Conservation (phyloP, 2,329 filamentous ascomycete species). For the Curvularia sp. region DNA sequence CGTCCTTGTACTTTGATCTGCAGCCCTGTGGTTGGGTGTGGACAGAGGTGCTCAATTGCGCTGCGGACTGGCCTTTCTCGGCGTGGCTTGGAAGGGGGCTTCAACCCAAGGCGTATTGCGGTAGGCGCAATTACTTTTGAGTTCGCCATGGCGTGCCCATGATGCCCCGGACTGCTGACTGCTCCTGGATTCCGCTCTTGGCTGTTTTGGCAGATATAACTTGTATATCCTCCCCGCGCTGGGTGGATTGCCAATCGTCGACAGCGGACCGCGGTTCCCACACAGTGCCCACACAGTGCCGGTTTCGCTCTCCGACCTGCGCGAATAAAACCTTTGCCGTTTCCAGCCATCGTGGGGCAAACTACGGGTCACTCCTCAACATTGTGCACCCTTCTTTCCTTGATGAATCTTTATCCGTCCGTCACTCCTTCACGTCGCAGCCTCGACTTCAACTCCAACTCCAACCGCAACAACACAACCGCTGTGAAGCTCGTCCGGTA, state of each 20-base stretch:
- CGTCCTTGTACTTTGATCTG: conserved; percentile 13
- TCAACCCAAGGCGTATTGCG: conserved; percentile 15
- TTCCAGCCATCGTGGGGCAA: conserved; percentile 9
- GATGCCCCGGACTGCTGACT: conserved; percentile 7
- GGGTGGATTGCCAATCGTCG: conserved; percentile 4
- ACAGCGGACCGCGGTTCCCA: conserved; percentile 3
- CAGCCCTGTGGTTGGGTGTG: conserved; percentile 7
- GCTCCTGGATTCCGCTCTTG: conserved; percentile 2
- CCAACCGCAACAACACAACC: background rate
- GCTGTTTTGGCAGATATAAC: conserved; percentile 8
- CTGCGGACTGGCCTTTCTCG: conserved; percentile 17
- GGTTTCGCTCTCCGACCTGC: conserved; percentile 13
- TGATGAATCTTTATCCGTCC: conserved; percentile 2
- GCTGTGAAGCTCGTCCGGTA: conserved; percentile 12
- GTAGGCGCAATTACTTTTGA: conserved; percentile 15
- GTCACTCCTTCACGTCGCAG: background rate
- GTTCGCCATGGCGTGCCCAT: conserved; percentile 6
- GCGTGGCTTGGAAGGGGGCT: conserved; percentile 19
- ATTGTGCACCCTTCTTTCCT: conserved; percentile 12
- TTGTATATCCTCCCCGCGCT: conserved; percentile 5
- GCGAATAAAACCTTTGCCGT: conserved; percentile 12
- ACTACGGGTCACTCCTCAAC: conserved; percentile 12
- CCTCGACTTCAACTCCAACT: background rate
- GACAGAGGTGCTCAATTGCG: conserved; percentile 13
- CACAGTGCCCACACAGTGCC: conserved; percentile 17